phyloP scores from a whole-genome alignment of 306 rosid genomes.

The Amphicarpaea edgeworthii region DNA sequence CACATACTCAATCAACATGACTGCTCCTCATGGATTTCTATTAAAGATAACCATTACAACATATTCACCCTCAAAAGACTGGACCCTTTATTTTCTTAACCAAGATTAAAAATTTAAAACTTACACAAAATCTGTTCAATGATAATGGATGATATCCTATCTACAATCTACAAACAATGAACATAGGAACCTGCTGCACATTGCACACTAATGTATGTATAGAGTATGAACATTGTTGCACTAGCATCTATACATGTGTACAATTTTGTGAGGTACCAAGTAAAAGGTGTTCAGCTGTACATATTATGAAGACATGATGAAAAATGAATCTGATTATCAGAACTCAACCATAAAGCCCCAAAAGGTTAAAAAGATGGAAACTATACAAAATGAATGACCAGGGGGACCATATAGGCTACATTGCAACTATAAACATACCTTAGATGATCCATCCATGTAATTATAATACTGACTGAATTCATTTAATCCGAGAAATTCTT shows the following conservation, averaged over 20 bases:
- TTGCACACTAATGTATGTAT: background rate
- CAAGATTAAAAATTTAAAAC: background rate
- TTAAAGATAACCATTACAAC: background rate
- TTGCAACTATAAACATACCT: slow-evolving; percentile 4
- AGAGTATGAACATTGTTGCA: background rate
- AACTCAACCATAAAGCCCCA: background rate
- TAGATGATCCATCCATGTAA: slow-evolving; percentile 23
- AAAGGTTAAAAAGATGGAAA: background rate
- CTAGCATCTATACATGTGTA: background rate
- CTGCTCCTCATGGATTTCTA: background rate
- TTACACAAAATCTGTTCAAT: background rate
- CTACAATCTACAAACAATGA: background rate
- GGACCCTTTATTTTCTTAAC: background rate
- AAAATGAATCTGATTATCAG: background rate
- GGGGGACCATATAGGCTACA: background rate
- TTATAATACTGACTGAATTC: slow-evolving; percentile 11
- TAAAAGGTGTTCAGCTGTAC: too few relatives aligned
- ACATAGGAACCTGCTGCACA: background rate
- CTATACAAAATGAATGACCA: background rate
- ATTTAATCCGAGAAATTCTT: slow-evolving; percentile 24
- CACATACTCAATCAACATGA: background rate
- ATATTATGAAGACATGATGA: background rate
- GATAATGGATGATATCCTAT: background rate
- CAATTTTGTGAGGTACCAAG: background rate
- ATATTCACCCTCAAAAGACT: background rate